A percentile compares a stretch with the other conserved stretches of the same genome.
phyloP scores from a whole-genome alignment of 106 monocot species.

The Gastrodia elata region DNA sequence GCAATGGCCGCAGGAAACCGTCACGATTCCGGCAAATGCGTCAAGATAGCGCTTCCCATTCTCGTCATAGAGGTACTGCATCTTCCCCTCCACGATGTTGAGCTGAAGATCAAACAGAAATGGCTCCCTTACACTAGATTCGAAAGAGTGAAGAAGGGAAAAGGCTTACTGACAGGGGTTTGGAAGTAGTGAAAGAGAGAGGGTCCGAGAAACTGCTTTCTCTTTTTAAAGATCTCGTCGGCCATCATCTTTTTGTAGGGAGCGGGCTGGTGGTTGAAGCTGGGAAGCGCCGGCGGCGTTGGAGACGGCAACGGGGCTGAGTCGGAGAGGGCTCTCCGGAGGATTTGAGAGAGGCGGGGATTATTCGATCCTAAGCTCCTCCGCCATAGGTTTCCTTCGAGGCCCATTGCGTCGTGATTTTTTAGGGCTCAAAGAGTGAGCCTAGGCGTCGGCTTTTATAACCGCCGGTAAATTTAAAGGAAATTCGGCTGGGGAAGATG shows the following conservation, averaged over 20 bases:
- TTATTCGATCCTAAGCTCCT: conserved; percentile 17
- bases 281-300: conserved; percentile 53
- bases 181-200: conserved; percentile 91
- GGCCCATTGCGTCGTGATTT: not conserved
- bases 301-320: conserved; percentile 32
- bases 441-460: not conserved
- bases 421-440: not conserved
- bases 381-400: conserved; percentile 17
- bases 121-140: not conserved
- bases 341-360: conserved; percentile 13
- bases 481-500: no score
- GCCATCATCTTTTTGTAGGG: conserved; percentile 54
- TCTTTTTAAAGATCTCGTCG: conserved; percentile 70
- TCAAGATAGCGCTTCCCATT: conserved; percentile 85
- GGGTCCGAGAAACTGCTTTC: conserved; percentile 69
- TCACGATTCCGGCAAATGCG: conserved; percentile 92
- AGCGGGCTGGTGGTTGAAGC: conserved; percentile 60
- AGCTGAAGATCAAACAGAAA: conserved; percentile 31
- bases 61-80: conserved; percentile 96
- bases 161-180: conserved; percentile 44
- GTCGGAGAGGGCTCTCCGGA: conserved; percentile 11
- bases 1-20: conserved; percentile 94
- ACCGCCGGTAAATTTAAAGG: not conserved
- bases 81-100: conserved; percentile 97
- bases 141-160: not conserved